phyloP scores from a whole-genome alignment of 192 early-diverging fungal genomes.

The Rhizophagus prolifer region DNA sequence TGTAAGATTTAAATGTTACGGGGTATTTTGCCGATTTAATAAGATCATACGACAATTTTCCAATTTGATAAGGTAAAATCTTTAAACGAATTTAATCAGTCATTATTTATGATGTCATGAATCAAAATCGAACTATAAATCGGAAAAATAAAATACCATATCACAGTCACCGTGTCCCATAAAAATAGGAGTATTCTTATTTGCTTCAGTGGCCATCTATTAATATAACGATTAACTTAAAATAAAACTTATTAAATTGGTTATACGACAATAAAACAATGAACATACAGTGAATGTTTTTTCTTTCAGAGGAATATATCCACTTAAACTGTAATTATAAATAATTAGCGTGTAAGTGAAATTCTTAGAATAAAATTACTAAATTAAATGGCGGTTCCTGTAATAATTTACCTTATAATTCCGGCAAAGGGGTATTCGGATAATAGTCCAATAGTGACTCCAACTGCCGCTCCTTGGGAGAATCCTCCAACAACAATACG shows the following conservation, averaged over 20 bases:
- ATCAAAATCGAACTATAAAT: background rate
- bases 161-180: slow-evolving; percentile 85
- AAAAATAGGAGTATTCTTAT: slow-evolving; percentile 74
- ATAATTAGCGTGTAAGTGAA: slow-evolving; percentile 44
- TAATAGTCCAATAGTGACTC: slow-evolving; percentile 69
- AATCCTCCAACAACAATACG: slow-evolving; percentile 94
- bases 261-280: background rate
- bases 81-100: slow-evolving; percentile 23
- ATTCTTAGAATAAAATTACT: background rate
- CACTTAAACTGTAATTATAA: slow-evolving; percentile 54
- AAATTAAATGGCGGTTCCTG: too few species aligned
- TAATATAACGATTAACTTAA: background rate
- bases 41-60: slow-evolving; percentile 61
- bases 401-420: slow-evolving; percentile 27
- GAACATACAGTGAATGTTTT: slow-evolving; percentile 48
- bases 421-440: slow-evolving; percentile 58
- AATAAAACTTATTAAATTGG: background rate
- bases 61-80: slow-evolving; percentile 73
- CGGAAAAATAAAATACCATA: slow-evolving; percentile 32
- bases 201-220: slow-evolving; percentile 56
- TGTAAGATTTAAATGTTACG: slow-evolving; percentile 77
- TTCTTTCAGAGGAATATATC: slow-evolving; percentile 67
- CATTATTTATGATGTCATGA: background rate
- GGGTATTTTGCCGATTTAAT: slow-evolving; percentile 65
- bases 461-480: slow-evolving; percentile 85